Conservation (phyloP, 2,329 filamentous ascomycete species). For the Fusarium pininemorale region DNA sequence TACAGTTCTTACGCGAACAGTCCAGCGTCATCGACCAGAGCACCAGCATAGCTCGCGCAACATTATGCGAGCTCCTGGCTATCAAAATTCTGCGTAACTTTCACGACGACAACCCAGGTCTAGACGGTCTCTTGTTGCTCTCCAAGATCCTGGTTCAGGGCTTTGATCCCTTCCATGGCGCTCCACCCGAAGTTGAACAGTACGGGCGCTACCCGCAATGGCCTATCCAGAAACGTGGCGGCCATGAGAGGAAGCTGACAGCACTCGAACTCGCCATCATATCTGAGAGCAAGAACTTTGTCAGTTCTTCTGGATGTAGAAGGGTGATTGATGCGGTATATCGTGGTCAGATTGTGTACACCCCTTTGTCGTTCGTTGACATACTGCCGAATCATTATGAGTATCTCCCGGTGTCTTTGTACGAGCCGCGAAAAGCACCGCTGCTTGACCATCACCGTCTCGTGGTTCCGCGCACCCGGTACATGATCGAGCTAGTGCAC, state of each 20-base stretch:
- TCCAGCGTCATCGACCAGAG: conserved; percentile 71
- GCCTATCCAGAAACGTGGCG: conserved; percentile 51
- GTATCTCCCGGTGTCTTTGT: conserved; percentile 72
- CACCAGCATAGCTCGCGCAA: conserved; percentile 71
- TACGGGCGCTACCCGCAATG: conserved; percentile 54
- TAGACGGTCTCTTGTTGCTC: conserved; percentile 68
- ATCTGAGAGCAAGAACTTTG: conserved; percentile 72
- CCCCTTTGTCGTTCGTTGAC: conserved; percentile 73
- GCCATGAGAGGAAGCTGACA: conserved; percentile 65
- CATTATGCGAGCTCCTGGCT: conserved; percentile 73
- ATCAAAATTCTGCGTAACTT: conserved; percentile 71
- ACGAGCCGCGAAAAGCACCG: conserved; percentile 70
- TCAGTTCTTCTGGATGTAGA: conserved; percentile 71
- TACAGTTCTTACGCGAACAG: conserved; percentile 74
- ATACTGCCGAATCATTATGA: conserved; percentile 78
- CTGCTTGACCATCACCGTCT: conserved; percentile 75
- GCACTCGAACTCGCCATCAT: conserved; percentile 78
- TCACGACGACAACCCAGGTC: conserved; percentile 71
- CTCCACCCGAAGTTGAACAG: conserved; percentile 64
- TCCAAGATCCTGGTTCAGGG: conserved; percentile 74
- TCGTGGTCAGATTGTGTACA: conserved; percentile 72
- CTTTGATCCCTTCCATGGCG: conserved; percentile 75
- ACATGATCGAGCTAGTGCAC: conserved; percentile 70
- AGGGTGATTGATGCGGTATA: conserved; percentile 76
- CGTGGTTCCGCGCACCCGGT: conserved; percentile 72